Percentiles rank a stretch among this genome's conserved stretches.
Evolutionary conservation across 75 land plant genomes (phyloP).

Genomic region (Pinus taeda): DNA sequence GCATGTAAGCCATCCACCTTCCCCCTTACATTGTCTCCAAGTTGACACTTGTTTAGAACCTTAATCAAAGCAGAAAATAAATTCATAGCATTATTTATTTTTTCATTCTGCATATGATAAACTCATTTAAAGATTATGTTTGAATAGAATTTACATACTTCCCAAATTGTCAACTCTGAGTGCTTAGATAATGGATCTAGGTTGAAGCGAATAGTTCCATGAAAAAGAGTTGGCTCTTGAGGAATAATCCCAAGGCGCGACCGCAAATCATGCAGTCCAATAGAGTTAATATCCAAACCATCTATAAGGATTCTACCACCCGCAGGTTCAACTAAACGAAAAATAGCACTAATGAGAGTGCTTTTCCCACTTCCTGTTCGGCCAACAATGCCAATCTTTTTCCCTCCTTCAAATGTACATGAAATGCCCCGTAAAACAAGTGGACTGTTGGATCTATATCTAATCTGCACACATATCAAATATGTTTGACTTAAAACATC

Average conservation of each 20-base stretch:
- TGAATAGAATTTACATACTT: slow-evolving; percentile 15
- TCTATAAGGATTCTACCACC: slow-evolving; percentile 45
- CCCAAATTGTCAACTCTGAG: slow-evolving; percentile 40
- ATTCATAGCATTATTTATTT: not conserved
- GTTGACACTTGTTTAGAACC: slow-evolving; percentile 45
- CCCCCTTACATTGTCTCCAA: slow-evolving; percentile 27
- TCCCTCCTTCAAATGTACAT: slow-evolving; percentile 64
- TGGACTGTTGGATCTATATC: slow-evolving; percentile 50
- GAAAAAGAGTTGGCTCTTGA: slow-evolving; percentile 43
- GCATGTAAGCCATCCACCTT: slow-evolving; percentile 17
- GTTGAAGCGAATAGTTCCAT: slow-evolving; percentile 44
- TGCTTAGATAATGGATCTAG: slow-evolving; percentile 35
- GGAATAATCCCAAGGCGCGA: slow-evolving; percentile 25
- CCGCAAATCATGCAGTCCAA: slow-evolving; percentile 50
- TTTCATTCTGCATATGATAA: no score
- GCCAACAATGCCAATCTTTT: slow-evolving; percentile 43
- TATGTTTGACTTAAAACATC: not conserved
- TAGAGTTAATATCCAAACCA: slow-evolving; percentile 29
- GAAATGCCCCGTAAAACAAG: slow-evolving; percentile 62
- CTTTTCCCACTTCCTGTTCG: slow-evolving; percentile 61
- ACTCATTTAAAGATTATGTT: not conserved
- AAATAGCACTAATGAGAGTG: slow-evolving; percentile 54
- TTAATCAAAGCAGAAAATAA: slow-evolving; percentile 7
- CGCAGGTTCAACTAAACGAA: slow-evolving; percentile 52
- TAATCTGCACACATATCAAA: slow-evolving; percentile 36